Evolutionary conservation across 768 basidiomycete species (phyloP).

Genomic region (Auricularia heimuer): DNA sequence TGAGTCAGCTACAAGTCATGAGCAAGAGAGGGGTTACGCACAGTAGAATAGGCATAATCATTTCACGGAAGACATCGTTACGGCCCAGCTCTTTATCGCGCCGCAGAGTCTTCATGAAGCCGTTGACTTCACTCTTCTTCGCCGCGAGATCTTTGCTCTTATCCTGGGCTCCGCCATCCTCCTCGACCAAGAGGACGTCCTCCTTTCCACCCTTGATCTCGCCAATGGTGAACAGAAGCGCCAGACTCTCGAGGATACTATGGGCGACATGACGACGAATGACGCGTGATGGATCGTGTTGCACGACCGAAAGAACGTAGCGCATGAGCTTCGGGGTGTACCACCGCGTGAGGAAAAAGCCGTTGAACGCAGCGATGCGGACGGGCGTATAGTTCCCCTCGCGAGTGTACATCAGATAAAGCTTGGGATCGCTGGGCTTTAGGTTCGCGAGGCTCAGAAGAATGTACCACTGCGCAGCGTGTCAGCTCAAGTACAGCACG

Average conservation of each 20-base stretch:
- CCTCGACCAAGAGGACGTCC: slow-evolving; percentile 73
- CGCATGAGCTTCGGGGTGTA: slow-evolving; percentile 74
- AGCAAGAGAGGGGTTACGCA: slow-evolving; percentile 28
- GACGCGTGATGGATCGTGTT: slow-evolving; percentile 70
- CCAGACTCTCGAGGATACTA: slow-evolving; percentile 76
- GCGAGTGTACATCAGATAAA: slow-evolving; percentile 82
- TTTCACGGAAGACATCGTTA: slow-evolving; percentile 68
- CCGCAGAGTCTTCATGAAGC: slow-evolving; percentile 76
- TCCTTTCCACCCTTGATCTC: slow-evolving; percentile 73
- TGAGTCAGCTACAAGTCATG: neutral
- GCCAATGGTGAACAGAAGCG: slow-evolving; percentile 78
- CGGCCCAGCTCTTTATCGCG: slow-evolving; percentile 81
- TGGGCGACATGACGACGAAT: slow-evolving; percentile 83
- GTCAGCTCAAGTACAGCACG: slow-evolving; percentile 8
- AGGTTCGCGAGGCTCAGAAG: slow-evolving; percentile 67
- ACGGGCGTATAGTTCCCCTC: slow-evolving; percentile 93
- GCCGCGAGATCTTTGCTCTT: slow-evolving; percentile 49
- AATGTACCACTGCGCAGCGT: slow-evolving; percentile 58
- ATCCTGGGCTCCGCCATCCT: slow-evolving; percentile 66
- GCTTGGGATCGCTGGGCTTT: slow-evolving; percentile 61
- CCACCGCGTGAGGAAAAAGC: slow-evolving; percentile 78
- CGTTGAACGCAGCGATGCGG: slow-evolving; percentile 88
- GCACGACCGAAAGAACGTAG: slow-evolving; percentile 80
- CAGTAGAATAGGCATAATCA: slow-evolving; percentile 74
- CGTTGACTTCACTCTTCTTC: slow-evolving; percentile 74